Percentiles rank a stretch among this genome's conserved stretches.
Evolutionary conservation across 345 rosid species (phyloP).

Genomic region (Cardamine occulta): DNA sequence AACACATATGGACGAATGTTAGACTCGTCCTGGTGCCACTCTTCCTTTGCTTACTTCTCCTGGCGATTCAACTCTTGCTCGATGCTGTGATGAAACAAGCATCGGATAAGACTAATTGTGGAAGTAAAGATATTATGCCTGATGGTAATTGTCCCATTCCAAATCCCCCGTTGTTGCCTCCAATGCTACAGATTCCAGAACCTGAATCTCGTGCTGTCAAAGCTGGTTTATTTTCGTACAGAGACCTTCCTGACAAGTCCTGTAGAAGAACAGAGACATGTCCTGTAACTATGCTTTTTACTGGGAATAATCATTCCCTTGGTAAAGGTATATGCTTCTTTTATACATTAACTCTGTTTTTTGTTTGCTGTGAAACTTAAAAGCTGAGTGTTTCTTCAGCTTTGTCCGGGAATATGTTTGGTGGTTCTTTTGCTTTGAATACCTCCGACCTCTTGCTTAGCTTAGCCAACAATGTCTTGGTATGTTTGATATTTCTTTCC

Average conservation of each 20-base stretch:
- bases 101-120: slow-evolving; percentile 19
- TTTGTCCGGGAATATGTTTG: slow-evolving; percentile 58
- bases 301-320: slow-evolving; percentile 65
- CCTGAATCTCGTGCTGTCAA: slow-evolving; percentile 70
- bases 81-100: slow-evolving; percentile 26
- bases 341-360: slow-evolving; percentile 5
- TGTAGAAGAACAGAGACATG: slow-evolving; percentile 71
- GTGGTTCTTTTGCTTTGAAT: slow-evolving; percentile 46
- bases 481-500: slow-evolving; percentile 37
- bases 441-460: slow-evolving; percentile 48
- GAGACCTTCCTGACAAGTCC: slow-evolving; percentile 67
- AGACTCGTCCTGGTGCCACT: slow-evolving; percentile 75
- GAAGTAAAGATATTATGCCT: slow-evolving; percentile 41
- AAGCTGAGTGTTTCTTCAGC: slow-evolving; percentile 47
- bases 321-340: slow-evolving; percentile 58
- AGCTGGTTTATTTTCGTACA: slow-evolving; percentile 42
- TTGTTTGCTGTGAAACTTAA: slow-evolving; percentile 12
- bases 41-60: slow-evolving; percentile 69
- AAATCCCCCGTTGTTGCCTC: slow-evolving; percentile 71
- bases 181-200: slow-evolving; percentile 69
- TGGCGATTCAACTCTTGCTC: slow-evolving; percentile 52
- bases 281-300: slow-evolving; percentile 68
- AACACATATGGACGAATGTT: slow-evolving; percentile 65
- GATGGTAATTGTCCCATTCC: slow-evolving; percentile 52
- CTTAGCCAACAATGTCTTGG: slow-evolving; percentile 58